Evolutionary conservation across 2,329 filamentous ascomycete species (phyloP).

Genomic region (Cylindrodendrum hubeiense): DNA sequence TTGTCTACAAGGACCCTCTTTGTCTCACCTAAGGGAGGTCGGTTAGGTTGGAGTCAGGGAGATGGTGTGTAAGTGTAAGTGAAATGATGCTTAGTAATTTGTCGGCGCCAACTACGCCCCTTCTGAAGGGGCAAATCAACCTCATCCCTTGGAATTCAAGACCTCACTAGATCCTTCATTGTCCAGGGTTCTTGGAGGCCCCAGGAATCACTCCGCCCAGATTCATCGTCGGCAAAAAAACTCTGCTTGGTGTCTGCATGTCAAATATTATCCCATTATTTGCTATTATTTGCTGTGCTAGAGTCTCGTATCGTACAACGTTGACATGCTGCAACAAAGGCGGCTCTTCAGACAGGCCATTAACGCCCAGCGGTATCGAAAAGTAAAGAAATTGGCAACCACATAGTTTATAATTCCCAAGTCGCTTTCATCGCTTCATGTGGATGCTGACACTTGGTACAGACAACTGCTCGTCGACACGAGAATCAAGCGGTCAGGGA

Average conservation of each 20-base stretch:
- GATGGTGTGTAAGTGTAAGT: no score
- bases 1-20: no score
- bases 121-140: conserved; percentile 37
- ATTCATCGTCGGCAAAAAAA: not conserved
- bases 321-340: no score
- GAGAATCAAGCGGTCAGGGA: not conserved
- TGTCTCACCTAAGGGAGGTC: no score
- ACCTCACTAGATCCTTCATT: conserved; percentile 31
- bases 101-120: conserved; percentile 19
- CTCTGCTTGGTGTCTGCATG: not conserved
- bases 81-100: conserved; percentile 38
- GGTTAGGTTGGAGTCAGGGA: no score
- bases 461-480: not conserved
- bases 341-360: no score
- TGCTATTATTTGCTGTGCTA: no score
- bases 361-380: no score
- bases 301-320: no score
- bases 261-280: not conserved
- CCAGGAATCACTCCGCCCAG: conserved; percentile 1
- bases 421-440: not conserved
- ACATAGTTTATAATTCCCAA: not conserved
- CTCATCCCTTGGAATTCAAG: conserved; percentile 44
- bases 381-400: not conserved
- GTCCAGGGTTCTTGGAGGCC: conserved; percentile 9
- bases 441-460: not conserved